Evolutionary conservation across 805 yeast genomes (phyloP), one percentile per base, ranked within the genome.

Genomic region (Hanseniaspora nectarophila): DNA sequence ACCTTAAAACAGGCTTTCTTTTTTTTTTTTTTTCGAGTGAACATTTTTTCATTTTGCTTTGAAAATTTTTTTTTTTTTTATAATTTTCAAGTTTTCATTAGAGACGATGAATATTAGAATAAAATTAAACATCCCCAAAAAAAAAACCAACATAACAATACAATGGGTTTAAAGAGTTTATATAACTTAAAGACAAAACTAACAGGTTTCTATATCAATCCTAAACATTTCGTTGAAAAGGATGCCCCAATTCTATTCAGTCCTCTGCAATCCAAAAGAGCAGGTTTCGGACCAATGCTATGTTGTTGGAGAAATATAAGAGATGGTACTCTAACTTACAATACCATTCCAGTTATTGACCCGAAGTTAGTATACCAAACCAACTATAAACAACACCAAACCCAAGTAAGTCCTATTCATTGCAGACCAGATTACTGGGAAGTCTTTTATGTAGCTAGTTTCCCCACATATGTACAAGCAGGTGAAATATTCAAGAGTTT

Each of bases 261-360:
- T 23, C 75, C 82, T 12, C 59, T 67, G 50, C 80, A 86, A 85
- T 68, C 81, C 43, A 66, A 70, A 48, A 63, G 67, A 53, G 76
- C 82, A 57, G 76, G 78, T 9, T 77, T 78, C 65, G 94, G 86
- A 3, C 95, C 97, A 9, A 89, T 83, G 61, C 83, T 89, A 12
- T 85, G 75, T 62, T 67, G 87, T 40, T 90, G 85, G 72, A 78
- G 92, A 63, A 88, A 89, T 70, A 67, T 86, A 45, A 92, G 86
- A 68, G 74, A 83, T 38, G 97, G 96, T 5, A 96, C 89, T 70
- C 94, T 88, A 18, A 67, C 86, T 10, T 89, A 87, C 65, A 81
- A 95, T 5, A 96, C 89, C 67, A 76, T 84, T 12, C 92, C 95
- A 37, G 73, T 72, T 54, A 73, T 63, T 42, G 54, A 63, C 1